Evolutionary conservation across 2,329 filamentous ascomycete genomes (phyloP).

Genomic region (Colletotrichum sansevieriae): DNA sequence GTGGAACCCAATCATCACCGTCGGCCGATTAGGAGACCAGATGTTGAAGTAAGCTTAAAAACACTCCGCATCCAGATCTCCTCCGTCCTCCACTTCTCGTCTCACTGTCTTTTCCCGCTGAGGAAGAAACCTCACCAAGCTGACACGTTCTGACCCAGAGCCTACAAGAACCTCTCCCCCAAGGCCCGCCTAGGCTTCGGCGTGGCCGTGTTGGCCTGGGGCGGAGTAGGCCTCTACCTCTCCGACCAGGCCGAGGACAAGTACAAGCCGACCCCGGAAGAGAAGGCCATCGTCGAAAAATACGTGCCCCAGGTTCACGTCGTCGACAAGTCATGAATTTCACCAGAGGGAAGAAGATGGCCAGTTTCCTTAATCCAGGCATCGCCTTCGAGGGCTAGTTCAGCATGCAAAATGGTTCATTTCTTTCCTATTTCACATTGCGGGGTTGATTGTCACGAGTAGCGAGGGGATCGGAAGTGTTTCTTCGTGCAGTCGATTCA

Average conservation of each 20-base stretch:
- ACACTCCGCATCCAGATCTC: background rate
- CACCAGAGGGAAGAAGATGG: too few relatives aligned
- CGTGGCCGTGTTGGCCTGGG: slow-evolving; percentile 81
- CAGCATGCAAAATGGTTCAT: too few relatives aligned
- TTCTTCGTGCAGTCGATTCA: slow-evolving; percentile 14
- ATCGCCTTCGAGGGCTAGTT: too few relatives aligned
- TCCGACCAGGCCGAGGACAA: slow-evolving; percentile 80
- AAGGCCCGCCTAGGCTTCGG: slow-evolving; percentile 80
- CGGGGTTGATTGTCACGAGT: too few relatives aligned
- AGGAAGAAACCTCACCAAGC: background rate
- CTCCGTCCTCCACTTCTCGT: background rate
- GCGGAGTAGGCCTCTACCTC: slow-evolving; percentile 77
- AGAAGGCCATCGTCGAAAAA: slow-evolving; percentile 75
- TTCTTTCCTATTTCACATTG: too few relatives aligned
- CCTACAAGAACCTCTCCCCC: slow-evolving; percentile 79
- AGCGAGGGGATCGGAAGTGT: background rate
- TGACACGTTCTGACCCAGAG: slow-evolving; percentile 56
- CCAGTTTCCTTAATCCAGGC: too few relatives aligned
- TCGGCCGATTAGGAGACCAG: slow-evolving; percentile 23
- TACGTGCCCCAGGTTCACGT: slow-evolving; percentile 72
- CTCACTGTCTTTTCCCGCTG: background rate
- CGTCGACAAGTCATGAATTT: slow-evolving; percentile 61
- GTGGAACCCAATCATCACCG: background rate
- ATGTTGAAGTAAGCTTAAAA: slow-evolving; percentile 41
- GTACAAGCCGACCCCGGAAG: slow-evolving; percentile 78